A percentile compares a stretch with the other conserved stretches of the same genome.
phyloP scores from a whole-genome alignment of 225 moss, liverwort and hornwort genomes.

The Ulota crispa region DNA sequence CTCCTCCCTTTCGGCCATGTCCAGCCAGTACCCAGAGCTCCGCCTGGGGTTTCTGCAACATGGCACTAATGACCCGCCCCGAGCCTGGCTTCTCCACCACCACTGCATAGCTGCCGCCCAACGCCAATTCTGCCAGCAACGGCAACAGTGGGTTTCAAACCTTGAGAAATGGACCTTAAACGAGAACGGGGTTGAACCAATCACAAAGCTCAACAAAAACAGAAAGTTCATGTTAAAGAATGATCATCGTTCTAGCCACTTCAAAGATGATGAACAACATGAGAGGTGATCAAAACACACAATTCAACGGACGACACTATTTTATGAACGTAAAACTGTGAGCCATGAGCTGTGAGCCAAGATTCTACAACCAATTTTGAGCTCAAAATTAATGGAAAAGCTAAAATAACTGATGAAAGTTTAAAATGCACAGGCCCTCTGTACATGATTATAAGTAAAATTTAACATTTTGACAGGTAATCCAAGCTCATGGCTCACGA shows the following conservation, averaged over 20 bases:
- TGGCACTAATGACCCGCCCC: slow-evolving; percentile 33
- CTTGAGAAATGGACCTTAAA: not conserved
- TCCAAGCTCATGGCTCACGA: too few species aligned
- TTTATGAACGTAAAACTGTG: too few species aligned
- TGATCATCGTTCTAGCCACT: not conserved
- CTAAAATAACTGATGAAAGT: too few species aligned
- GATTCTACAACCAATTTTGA: too few species aligned
- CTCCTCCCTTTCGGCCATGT: slow-evolving; percentile 47
- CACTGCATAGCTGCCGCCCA: slow-evolving; percentile 30
- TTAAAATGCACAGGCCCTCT: too few species aligned
- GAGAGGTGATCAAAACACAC: not conserved
- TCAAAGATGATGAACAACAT: not conserved
- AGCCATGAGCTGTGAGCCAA: too few species aligned
- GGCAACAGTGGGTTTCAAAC: not conserved
- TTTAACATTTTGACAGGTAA: too few species aligned
- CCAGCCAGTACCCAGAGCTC: slow-evolving; percentile 49
- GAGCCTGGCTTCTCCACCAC: slow-evolving; percentile 42
- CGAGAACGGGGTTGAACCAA: not conserved
- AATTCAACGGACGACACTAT: too few species aligned
- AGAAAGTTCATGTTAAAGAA: not conserved
- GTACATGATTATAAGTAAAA: too few species aligned
- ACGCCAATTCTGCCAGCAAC: slow-evolving; percentile 31
- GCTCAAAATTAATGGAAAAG: too few species aligned
- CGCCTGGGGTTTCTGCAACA: slow-evolving; percentile 47
- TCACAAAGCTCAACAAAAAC: not conserved